Evolutionary conservation across 2,329 filamentous ascomycete genomes (phyloP), one percentile per base, ranked within the genome.

Genomic region (Penicillium sp.): DNA sequence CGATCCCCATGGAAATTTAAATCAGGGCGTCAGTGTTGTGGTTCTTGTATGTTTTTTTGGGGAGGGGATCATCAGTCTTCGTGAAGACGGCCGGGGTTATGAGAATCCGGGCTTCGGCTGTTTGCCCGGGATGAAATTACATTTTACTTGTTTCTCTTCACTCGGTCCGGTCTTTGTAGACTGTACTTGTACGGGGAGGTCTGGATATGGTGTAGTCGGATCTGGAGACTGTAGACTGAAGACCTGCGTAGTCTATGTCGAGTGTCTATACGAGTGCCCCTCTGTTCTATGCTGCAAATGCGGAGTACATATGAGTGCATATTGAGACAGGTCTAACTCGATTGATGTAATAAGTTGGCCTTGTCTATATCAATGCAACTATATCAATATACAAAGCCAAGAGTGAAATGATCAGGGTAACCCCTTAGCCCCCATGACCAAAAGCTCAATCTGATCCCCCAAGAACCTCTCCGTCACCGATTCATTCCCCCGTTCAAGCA

Each of bases 101-200:
- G 62, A 65, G 56, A 66, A 65, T 56, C 59, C 61, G 63, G 63
- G 61, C 58, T 64, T 60, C 58, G 62, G 61, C 58, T 64, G 61
- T 59, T 62, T 59, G 56, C 61, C 62, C 52, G 62, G 62, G 49
- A 66, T 63, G 63, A 66, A 56, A 63, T 65, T 56, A 63, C 62
- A 62, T 61, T 61, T 55, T 59, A 63, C 61, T 63, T 65, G 57
- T 65, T 64, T 61, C 56, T 60, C 54, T 64, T 63, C 61, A 64
- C 44, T 57, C 48, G 48, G 53, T 24, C 38, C 32, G 35, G 46
- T 42, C n/a, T 29, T 37, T 37, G 50, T 58, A 55, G 50, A 34
- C 38, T 31, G 40, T 44, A 48, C 49, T 45, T 16, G 43, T 46
- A 46, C 29, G 9, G 42, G 24, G 26, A 29, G 20, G 20, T 34